Percentiles rank a stretch among this genome's conserved stretches.
Conservation (phyloP, 148 eudicot species). For the Selenicereus undatus region DNA sequence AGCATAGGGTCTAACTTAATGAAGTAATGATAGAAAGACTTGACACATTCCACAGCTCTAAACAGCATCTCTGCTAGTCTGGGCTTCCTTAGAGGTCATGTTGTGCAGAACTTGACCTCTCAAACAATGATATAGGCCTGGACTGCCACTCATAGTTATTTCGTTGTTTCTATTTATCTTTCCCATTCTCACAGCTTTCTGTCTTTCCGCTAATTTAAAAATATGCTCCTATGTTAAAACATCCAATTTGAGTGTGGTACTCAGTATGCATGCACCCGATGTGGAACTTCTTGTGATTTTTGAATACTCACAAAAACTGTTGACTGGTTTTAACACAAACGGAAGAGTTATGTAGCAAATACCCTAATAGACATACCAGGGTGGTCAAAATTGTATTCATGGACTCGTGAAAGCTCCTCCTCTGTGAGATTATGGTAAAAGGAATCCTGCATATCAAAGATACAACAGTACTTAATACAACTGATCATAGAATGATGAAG, state of each 20-base stretch:
- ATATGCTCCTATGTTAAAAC: neutral
- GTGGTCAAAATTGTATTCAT: constrained; percentile 95
- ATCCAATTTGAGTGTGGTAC: neutral
- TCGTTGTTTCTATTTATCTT: too few species aligned
- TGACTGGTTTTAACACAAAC: neutral
- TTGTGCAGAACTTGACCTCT: neutral
- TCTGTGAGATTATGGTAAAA: constrained; percentile 74
- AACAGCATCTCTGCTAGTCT: neutral
- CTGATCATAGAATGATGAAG: neutral
- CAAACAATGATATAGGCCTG: neutral
- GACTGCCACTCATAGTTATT: neutral
- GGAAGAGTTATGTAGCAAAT: neutral
- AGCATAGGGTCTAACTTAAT: neutral
- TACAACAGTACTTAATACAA: neutral
- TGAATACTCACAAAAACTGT: neutral
- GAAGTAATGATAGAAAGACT: neutral
- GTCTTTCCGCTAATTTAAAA: neutral
- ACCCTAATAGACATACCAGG: constrained; percentile 57
- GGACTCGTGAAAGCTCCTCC: constrained; percentile 79
- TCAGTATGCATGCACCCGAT: neutral
- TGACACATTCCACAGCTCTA: neutral
- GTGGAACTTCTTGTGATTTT: neutral
- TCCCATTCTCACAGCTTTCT: neutral
- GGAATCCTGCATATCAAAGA: constrained; percentile 65
- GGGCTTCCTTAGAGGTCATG: neutral